phyloP scores from a whole-genome alignment of 768 basidiomycete genomes.

The Trametes punicea region DNA sequence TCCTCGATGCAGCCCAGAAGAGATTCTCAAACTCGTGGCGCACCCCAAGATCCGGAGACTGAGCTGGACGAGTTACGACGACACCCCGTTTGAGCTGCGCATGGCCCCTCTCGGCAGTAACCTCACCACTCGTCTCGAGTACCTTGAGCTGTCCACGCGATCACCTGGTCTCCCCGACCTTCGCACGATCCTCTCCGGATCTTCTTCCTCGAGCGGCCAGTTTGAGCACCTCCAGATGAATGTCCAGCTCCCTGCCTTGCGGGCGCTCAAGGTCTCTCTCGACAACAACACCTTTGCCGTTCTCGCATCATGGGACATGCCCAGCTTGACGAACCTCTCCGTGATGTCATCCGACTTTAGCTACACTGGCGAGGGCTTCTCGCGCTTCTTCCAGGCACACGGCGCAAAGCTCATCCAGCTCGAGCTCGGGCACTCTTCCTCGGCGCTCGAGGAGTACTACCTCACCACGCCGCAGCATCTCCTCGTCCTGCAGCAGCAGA shows the following conservation, averaged over 20 bases:
- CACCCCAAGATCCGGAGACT: constrained; percentile 56
- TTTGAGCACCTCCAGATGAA: constrained; percentile 24
- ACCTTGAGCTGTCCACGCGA: constrained; percentile 63
- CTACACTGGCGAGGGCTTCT: constrained; percentile 64
- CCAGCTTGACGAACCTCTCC: constrained; percentile 56
- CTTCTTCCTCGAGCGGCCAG: not conserved
- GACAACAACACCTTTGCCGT: constrained; percentile 70
- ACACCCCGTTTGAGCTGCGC: constrained; percentile 52
- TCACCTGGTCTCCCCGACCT: constrained; percentile 46
- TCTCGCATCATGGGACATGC: constrained; percentile 66
- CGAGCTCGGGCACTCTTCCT: constrained; percentile 70
- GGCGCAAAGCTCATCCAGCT: constrained; percentile 59
- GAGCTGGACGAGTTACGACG: constrained; percentile 73
- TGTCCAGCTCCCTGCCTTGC: constrained; percentile 58
- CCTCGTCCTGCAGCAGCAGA: constrained; percentile 19
- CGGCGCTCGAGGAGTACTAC: constrained; percentile 65
- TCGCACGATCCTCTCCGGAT: constrained; percentile 30
- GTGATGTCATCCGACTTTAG: constrained; percentile 70
- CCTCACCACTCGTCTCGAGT: constrained; percentile 55
- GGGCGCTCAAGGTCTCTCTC: constrained; percentile 64
- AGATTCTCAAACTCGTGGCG: constrained; percentile 57
- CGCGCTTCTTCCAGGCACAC: constrained; percentile 63
- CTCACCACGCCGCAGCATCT: constrained; percentile 42
- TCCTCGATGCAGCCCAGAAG: constrained; percentile 48
- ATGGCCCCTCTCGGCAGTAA: constrained; percentile 52